Evolutionary conservation across 139 green algal species (phyloP), one percentile per base, ranked within the genome.

Genomic region (Chlamydomonas urium): DNA sequence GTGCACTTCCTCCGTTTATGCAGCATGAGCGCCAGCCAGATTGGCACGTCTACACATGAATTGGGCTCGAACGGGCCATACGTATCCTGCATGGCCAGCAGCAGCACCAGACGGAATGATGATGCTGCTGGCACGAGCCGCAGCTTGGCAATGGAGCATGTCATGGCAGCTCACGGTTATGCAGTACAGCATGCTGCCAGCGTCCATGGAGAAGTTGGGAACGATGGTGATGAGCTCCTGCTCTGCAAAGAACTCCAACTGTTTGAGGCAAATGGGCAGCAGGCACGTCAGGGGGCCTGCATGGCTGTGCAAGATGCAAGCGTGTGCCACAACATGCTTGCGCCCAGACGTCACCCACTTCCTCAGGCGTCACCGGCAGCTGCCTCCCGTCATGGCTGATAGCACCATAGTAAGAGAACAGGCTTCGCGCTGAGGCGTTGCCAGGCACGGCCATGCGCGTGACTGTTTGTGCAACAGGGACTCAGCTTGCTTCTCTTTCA

Each of bases 201-300:
- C 72, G 31, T 83, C 75, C 8, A 95, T 66, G 1, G 80, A 89
- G 73, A 95, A 96, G 73, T 94, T 96, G 19, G 92, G 91, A 0
- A 96, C 74, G 23, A 97, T 92, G 4, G 72, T 84, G 4, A 96
- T 71, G 8, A 84, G 48, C 63, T 94, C 89, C 48, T 97, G 87
- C 66, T 94, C 88, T 0, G 89, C 92, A 42, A 93, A 89, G 69
- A 96, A 96, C 79, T 97, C 89, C 8, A 97, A 78, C 92, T 97
- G 85, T 71, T 65, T 17, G 8, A 3, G 45, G 66, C 14, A 48
- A 14, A 33, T 47, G 60, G 60, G 10, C 60, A 67, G 10, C 6
- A 45, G 10, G 42, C 33, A 67, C 19, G 8, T 67, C 5, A 47
- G 14, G 33, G 29, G 6, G 53, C 29, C n/a, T 53, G 42, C 42